These are phyloP conservation scores for Colletotrichum melonis DNA, from an alignment of 2,329 filamentous ascomycete genomes.

Conservation along the genomic window DNA sequence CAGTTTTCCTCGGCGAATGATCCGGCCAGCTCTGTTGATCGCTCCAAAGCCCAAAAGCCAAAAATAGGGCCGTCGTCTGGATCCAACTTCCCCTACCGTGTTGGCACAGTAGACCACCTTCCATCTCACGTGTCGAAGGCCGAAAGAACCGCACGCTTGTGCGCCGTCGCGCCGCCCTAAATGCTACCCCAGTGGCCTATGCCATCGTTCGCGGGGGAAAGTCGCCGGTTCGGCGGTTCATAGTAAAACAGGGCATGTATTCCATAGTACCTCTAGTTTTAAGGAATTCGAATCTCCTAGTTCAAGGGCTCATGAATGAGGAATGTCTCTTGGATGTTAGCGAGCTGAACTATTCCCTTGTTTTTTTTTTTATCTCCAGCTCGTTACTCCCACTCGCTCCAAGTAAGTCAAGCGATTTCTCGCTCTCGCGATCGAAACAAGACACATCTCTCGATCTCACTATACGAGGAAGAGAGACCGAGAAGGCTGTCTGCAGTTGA, in stretches of 20 bases:
- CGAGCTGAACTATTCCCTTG: neutral
- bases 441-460: no score
- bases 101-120: neutral
- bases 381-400: neutral
- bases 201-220: neutral
- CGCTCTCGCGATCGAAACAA: neutral
- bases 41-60: neutral
- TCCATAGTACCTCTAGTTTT: no score
- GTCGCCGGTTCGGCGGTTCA: neutral
- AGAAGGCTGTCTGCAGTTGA: neutral
- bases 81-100: neutral
- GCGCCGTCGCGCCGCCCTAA: neutral
- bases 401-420: neutral
- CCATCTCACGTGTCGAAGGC: constrained; percentile 15
- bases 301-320: no score
- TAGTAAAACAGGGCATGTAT: neutral
- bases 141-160: constrained; percentile 17
- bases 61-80: neutral
- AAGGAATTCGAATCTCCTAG: no score
- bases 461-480: neutral
- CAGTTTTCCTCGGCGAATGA: neutral
- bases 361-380: neutral
- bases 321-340: no score
- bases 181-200: neutral
- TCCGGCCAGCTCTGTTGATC: neutral